Conservation (phyloP, 2,329 filamentous ascomycete species). For the Sclerotinia trifoliorum region DNA sequence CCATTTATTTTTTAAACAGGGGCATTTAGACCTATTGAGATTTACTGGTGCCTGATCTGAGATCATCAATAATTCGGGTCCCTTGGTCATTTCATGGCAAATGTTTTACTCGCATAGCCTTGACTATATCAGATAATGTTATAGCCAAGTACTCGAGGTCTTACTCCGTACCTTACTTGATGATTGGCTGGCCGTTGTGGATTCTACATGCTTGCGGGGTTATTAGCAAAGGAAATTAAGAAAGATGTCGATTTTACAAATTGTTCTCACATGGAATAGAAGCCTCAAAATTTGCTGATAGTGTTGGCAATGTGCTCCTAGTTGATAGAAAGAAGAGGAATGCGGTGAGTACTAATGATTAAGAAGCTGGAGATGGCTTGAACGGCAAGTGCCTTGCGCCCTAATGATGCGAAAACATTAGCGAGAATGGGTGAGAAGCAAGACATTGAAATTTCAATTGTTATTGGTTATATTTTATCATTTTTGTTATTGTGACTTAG, state of each 20-base stretch:
- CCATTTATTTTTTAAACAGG: background rate
- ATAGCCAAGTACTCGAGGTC: background rate
- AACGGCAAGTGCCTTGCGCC: constrained; percentile 15
- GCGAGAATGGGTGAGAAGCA: constrained; percentile 12
- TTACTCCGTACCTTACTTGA: background rate
- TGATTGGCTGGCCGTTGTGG: constrained; percentile 1
- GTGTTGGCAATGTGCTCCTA: background rate
- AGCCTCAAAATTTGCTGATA: background rate
- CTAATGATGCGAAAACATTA: background rate
- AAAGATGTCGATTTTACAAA: no score
- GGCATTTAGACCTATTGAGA: background rate
- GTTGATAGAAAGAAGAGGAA: background rate
- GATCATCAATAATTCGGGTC: constrained; percentile 5
- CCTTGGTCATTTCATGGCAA: background rate
- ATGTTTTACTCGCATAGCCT: constrained; percentile 7
- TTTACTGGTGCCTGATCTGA: constrained; percentile 17
- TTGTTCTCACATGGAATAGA: background rate
- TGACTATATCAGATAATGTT: constrained; percentile 1
- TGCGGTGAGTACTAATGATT: background rate
- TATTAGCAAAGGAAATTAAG: background rate
- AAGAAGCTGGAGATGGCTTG: constrained; percentile 1
- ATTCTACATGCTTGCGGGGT: background rate
- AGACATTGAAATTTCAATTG: no score
- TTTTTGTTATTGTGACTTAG: background rate
- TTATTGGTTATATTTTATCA: background rate